Conservation (phyloP, 345 rosid genomes). For the Rhizophora apiculata region DNA sequence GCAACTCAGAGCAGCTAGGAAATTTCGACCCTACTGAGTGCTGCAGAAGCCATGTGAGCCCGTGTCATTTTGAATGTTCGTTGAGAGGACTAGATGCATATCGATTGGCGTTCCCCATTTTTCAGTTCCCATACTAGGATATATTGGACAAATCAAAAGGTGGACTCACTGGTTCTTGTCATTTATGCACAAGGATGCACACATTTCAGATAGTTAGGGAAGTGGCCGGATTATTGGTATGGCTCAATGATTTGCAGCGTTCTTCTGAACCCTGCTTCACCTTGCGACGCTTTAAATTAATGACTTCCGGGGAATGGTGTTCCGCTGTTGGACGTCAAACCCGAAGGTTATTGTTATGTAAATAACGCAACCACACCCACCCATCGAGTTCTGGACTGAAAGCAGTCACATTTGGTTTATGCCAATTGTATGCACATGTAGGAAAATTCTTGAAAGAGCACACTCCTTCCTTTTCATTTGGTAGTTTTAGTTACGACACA, state of each 20-base stretch:
- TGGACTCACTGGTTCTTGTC: background rate
- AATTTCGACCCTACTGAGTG: background rate
- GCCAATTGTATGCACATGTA: too few relatives aligned
- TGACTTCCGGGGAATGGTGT: too few relatives aligned
- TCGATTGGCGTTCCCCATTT: background rate
- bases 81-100: background rate
- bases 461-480: too few relatives aligned
- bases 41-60: background rate
- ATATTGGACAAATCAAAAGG: background rate
- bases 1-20: slow-evolving; percentile 5
- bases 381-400: too few relatives aligned
- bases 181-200: background rate
- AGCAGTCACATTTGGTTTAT: too few relatives aligned
- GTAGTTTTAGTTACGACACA: too few relatives aligned
- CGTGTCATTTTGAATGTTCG: slow-evolving; percentile 10
- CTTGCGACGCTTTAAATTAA: too few relatives aligned
- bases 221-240: background rate
- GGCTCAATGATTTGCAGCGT: background rate
- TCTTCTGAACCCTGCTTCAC: too few relatives aligned
- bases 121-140: background rate
- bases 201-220: background rate
- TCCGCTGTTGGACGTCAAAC: too few relatives aligned
- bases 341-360: too few relatives aligned
- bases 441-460: too few relatives aligned
- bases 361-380: too few relatives aligned